These are phyloP conservation scores for Phialophora verrucosa DNA, from an alignment of 2,329 filamentous ascomycete species.

Conservation along the genomic window DNA sequence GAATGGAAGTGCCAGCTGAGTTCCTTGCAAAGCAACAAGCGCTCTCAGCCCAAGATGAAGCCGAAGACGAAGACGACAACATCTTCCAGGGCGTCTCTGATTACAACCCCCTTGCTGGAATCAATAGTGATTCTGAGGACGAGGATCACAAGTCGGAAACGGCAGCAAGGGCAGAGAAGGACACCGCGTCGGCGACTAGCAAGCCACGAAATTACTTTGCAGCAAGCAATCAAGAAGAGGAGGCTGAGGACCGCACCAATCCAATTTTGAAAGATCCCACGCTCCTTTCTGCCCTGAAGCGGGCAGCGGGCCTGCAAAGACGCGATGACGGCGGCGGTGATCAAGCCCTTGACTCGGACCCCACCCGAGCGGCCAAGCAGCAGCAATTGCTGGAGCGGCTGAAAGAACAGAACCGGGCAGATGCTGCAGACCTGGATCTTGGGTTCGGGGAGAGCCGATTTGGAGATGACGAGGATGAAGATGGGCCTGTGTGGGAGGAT, in stretches of 20 bases:
- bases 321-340: conserved; percentile 48
- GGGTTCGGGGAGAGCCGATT: conserved; percentile 88
- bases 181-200: conserved; percentile 21
- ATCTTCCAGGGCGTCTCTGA: conserved; percentile 66
- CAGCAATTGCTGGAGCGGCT: conserved; percentile 52
- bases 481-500: conserved; percentile 65
- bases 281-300: conserved; percentile 82
- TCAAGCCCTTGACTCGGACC: conserved; percentile 24
- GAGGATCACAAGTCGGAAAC: conserved; percentile 41
- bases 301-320: conserved; percentile 69
- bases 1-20: conserved; percentile 57
- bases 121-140: conserved; percentile 56
- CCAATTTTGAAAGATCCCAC: conserved; percentile 65
- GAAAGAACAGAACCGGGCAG: conserved; percentile 48
- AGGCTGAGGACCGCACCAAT: conserved; percentile 47
- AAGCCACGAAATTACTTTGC: conserved; percentile 57
- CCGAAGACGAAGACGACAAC: conserved; percentile 62
- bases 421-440: conserved; percentile 78
- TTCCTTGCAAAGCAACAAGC: conserved; percentile 46
- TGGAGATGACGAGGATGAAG: conserved; percentile 85
- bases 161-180: conserved; percentile 30
- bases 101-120: conserved; percentile 64
- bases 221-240: conserved; percentile 58
- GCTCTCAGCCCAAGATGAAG: conserved; percentile 42
- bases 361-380: conserved; percentile 33